Evolutionary conservation across 805 yeast species (phyloP), one percentile per base, ranked within the genome.

Genomic region (Metschnikowia continentalis): DNA sequence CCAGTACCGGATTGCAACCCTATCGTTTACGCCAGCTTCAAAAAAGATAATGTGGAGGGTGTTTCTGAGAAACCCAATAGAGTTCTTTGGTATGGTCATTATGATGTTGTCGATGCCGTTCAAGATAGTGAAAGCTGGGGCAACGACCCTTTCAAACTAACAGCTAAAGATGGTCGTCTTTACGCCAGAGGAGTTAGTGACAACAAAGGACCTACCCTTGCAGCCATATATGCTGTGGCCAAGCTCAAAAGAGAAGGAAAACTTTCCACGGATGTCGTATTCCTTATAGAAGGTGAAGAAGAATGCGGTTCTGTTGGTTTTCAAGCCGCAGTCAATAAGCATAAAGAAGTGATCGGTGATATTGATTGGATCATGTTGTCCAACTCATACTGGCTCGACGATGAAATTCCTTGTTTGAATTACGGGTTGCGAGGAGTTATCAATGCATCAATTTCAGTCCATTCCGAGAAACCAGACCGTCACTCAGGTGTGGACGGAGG

Each of bases 401-500:
- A 89, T 56, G 75, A 77, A 13, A 83, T 84, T 17, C 99, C 99
- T 1, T 92, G 97, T 66, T 74, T 94, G 60, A 92, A 92, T 63
- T 94, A 92, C 68, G 99, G 99, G 0, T 74, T 94, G 51, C 77
- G 99, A 63, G 99, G 99, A 46, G 92, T 91, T 1, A 76, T 94
- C 22, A 87, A 90, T 67, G 86, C 89, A 1, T 75, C 83, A n/a
- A 79, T 94, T 2, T 81, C 81, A 35, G 76, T 94, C 10, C 72
- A 74, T 51, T 82, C 90, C 47, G 91, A 84, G 56, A 77, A 77
- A 52, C 96, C 95, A 1, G 97, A 94, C 66, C 74, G 96, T 52
- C 99, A 94, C 64, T 89, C 97, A 0, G 99, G 99, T 54, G 94
- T 94, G 8, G 95, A 90, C 69, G 99, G 99, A 47, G 98, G 98